Evolutionary conservation across 495 filamentous ascomycete genomes (phyloP).

Genomic region (Podospora pseudopauciseta): DNA sequence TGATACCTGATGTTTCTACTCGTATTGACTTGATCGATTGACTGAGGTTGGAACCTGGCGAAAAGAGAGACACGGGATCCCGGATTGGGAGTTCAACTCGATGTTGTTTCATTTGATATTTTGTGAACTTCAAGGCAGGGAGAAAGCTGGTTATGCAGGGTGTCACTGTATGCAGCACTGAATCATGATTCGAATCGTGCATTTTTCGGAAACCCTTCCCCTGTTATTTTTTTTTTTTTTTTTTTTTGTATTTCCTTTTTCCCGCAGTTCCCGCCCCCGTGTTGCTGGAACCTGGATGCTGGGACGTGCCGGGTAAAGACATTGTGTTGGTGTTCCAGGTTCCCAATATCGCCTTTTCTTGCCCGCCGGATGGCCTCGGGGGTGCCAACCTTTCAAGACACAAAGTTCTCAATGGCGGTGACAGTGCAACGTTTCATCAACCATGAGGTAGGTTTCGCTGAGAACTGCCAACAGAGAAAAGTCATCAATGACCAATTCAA

Average conservation of each 20-base stretch:
- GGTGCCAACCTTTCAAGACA: not conserved
- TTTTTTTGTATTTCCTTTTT: not conserved
- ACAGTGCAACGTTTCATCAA: not conserved
- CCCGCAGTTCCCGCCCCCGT: not conserved
- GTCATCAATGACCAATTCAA: not conserved
- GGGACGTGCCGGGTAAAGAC: not conserved
- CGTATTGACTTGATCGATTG: not conserved
- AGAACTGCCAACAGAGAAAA: not conserved
- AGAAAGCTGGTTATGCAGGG: not conserved
- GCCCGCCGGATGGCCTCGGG: not conserved
- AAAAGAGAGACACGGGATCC: not conserved
- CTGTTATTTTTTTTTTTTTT: too few species aligned
- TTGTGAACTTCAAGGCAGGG: not conserved
- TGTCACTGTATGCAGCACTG: not conserved
- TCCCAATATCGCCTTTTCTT: not conserved
- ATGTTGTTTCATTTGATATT: constrained; percentile 1
- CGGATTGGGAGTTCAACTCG: not conserved
- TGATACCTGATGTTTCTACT: not conserved
- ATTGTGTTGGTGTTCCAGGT: not conserved
- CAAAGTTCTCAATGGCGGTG: not conserved
- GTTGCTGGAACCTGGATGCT: not conserved
- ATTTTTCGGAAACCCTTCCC: not conserved
- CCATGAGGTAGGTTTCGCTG: not conserved
- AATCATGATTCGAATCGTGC: not conserved
- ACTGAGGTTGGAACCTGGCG: not conserved